Evolutionary conservation across 2,329 filamentous ascomycete genomes (phyloP).

Genomic region (Apiospora marii): DNA sequence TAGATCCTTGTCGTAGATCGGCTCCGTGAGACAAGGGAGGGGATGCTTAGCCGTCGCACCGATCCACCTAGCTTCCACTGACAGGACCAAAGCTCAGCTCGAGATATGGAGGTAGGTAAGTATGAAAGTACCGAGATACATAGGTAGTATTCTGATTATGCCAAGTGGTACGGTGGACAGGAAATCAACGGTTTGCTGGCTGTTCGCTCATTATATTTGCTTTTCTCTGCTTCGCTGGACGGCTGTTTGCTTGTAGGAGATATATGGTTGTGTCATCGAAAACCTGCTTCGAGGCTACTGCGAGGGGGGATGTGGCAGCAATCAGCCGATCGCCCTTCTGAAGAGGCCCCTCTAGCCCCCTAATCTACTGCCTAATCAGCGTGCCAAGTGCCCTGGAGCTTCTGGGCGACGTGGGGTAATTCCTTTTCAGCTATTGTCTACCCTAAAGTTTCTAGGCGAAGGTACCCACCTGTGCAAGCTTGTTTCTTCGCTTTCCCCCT

Average conservation of each 20-base stretch:
- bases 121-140: too few relatives aligned
- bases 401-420: not conserved
- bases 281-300: conserved; percentile 24
- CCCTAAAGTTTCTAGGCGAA: not conserved
- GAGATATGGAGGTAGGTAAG: not conserved
- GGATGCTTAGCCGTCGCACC: not conserved
- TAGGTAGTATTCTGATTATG: not conserved
- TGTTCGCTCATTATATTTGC: not conserved
- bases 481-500: conserved; percentile 2
- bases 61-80: not conserved
- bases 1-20: conserved; percentile 28
- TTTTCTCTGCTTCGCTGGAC: not conserved
- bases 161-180: not conserved
- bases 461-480: not conserved
- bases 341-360: not conserved
- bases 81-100: too few relatives aligned
- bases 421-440: not conserved
- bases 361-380: not conserved
- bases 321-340: conserved; percentile 11
- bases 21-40: conserved; percentile 4
- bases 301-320: not conserved
- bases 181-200: not conserved
- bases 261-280: conserved; percentile 23
- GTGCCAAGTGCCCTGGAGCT: not conserved
- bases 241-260: not conserved